Conservation (phyloP, 2,329 filamentous ascomycete genomes). For the Trichoderma sp. region DNA sequence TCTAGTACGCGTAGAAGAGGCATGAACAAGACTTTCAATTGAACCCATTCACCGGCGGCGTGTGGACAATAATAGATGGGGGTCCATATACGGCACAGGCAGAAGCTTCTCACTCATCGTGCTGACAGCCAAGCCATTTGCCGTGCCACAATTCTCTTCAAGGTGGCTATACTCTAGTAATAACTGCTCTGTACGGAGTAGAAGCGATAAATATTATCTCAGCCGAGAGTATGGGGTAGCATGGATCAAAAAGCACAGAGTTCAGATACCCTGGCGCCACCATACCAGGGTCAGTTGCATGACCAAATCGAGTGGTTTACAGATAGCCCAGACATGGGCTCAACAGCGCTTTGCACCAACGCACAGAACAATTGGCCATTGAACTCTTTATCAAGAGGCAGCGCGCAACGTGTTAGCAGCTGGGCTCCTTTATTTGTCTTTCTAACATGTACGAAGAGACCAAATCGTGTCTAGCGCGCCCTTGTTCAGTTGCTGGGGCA, state of each 20-base stretch:
- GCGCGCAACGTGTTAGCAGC: background rate
- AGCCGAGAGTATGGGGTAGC: constrained; percentile 12
- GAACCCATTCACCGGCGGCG: background rate
- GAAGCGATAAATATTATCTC: background rate
- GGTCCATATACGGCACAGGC: background rate
- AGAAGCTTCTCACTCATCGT: background rate
- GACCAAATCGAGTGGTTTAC: constrained; percentile 10
- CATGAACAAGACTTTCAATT: background rate
- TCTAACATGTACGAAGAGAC: background rate
- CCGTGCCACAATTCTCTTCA: background rate
- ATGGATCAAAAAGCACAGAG: constrained; percentile 7
- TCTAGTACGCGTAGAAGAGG: background rate
- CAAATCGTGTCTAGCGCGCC: background rate
- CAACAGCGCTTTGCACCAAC: background rate
- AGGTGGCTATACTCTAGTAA: background rate
- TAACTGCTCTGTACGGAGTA: background rate
- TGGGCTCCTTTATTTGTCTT: background rate
- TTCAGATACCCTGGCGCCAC: background rate
- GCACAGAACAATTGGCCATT: background rate
- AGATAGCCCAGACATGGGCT: background rate
- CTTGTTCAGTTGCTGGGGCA: constrained; percentile 15
- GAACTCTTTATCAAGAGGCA: background rate
- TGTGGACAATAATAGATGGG: background rate
- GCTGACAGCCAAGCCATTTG: background rate
- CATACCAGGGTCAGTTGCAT: constrained; percentile 12